These are phyloP conservation scores for Candida gorgasii DNA, from an alignment of 805 yeast species.

Conservation along the genomic window DNA sequence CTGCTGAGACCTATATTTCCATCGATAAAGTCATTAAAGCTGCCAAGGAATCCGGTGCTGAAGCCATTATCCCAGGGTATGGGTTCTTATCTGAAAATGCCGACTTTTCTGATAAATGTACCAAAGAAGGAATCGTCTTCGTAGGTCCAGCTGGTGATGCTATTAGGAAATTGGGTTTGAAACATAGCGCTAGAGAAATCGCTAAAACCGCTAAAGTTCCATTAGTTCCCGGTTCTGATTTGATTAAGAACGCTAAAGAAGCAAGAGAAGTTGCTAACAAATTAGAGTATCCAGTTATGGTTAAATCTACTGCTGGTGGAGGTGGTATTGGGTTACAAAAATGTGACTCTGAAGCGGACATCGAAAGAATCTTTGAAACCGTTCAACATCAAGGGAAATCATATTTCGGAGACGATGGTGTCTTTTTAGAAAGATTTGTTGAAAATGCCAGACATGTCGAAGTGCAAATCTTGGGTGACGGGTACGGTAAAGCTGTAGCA, in stretches of 20 bases:
- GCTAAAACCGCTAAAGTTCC: slow-evolving; percentile 94
- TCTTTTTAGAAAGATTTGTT: slow-evolving; percentile 90
- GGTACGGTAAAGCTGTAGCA: slow-evolving; percentile 88
- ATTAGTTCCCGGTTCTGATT: slow-evolving; percentile 94
- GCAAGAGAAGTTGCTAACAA: slow-evolving; percentile 74
- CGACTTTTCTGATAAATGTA: slow-evolving; percentile 89
- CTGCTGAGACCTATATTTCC: slow-evolving; percentile 88
- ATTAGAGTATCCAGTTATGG: slow-evolving; percentile 89
- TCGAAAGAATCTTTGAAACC: slow-evolving; percentile 81
- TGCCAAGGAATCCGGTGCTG: slow-evolving; percentile 79
- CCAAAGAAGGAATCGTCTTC: slow-evolving; percentile 77
- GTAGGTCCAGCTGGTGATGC: slow-evolving; percentile 98
- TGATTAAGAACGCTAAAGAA: slow-evolving; percentile 68
- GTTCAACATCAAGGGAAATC: slow-evolving; percentile 93
- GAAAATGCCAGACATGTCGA: slow-evolving; percentile 96
- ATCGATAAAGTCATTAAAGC: slow-evolving; percentile 84
- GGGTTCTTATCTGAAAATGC: slow-evolving; percentile 97
- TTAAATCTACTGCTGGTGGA: slow-evolving; percentile 98
- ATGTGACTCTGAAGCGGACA: slow-evolving; percentile 79
- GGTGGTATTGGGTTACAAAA: slow-evolving; percentile 98
- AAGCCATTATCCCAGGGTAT: slow-evolving; percentile 98
- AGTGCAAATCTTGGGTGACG: slow-evolving; percentile 96
- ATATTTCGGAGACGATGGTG: slow-evolving; percentile 94
- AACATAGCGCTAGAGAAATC: slow-evolving; percentile 95
- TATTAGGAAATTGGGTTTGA: slow-evolving; percentile 85